These are phyloP conservation scores for Paramecium tetraurelia DNA, from an alignment of 73 alveolate genomes.

Conservation along the genomic window DNA sequence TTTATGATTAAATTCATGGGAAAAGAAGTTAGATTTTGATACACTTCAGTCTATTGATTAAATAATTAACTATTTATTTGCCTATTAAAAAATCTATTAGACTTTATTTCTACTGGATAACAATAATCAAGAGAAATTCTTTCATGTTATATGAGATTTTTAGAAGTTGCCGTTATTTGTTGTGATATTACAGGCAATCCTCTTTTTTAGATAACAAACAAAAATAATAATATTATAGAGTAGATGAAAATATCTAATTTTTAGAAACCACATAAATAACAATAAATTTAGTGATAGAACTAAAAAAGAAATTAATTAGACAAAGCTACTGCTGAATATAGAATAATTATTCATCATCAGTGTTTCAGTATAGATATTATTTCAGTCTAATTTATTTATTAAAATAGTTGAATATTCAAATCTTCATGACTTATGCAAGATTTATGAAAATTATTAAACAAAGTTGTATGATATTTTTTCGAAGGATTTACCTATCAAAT, in stretches of 20 bases:
- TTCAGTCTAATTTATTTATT: neutral
- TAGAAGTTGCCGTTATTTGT: slow-evolving; percentile 72
- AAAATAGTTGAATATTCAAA: neutral
- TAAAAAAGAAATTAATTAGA: no score
- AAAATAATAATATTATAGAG: no score
- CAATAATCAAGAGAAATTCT: neutral
- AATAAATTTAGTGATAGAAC: neutral
- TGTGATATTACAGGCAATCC: slow-evolving; percentile 69
- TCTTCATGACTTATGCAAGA: neutral
- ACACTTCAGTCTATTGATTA: no score
- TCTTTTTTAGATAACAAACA: neutral
- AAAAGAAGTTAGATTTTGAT: slow-evolving; percentile 77
- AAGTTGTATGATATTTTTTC: slow-evolving; percentile 2
- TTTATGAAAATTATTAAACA: neutral
- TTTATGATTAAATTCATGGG: slow-evolving; percentile 92
- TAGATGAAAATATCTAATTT: no score
- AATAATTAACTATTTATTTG: no score
- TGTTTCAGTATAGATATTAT: neutral
- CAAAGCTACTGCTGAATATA: neutral
- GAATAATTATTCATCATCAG: neutral
- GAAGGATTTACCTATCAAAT: neutral
- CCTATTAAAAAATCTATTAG: slow-evolving; percentile 71
- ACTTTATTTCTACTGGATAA: slow-evolving; percentile 58
- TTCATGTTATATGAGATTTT: slow-evolving; percentile 72
- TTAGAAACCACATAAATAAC: no score